These are phyloP conservation scores for Domatiomyces globalis DNA, from an alignment of 2,329 filamentous ascomycete genomes.

Conservation along the genomic window DNA sequence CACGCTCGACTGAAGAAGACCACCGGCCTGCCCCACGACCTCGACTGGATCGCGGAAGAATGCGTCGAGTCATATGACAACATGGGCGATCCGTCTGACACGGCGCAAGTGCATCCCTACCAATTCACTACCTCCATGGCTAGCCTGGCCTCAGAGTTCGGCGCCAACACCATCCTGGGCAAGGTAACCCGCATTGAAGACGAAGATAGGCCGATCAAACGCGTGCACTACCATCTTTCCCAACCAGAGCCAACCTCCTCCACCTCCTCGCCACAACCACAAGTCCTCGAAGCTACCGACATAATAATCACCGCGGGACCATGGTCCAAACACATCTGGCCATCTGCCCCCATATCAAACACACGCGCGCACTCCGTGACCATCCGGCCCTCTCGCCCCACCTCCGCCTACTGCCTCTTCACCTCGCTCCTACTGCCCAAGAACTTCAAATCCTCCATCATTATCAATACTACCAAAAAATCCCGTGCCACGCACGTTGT, in stretches of 20 bases:
- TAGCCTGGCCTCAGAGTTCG: constrained; percentile 54
- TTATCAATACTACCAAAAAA: constrained; percentile 28
- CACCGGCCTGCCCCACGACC: constrained; percentile 53
- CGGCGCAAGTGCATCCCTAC: constrained; percentile 85
- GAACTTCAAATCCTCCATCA: constrained; percentile 37
- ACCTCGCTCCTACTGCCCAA: constrained; percentile 65
- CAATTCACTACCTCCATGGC: constrained; percentile 81
- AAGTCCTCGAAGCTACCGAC: constrained; percentile 43
- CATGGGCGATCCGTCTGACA: constrained; percentile 70
- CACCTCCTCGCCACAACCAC: constrained; percentile 19
- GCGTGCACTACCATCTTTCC: constrained; percentile 39
- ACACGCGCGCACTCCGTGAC: constrained; percentile 51
- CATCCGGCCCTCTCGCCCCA: constrained; percentile 40
- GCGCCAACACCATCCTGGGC: constrained; percentile 53
- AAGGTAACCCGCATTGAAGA: constrained; percentile 55
- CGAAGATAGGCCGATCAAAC: constrained; percentile 21
- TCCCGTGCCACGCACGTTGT: constrained; percentile 50
- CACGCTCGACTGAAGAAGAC: constrained; percentile 39
- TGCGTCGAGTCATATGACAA: constrained; percentile 57
- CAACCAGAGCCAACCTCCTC: background rate
- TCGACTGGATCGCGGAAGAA: constrained; percentile 69
- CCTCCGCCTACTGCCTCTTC: constrained; percentile 46
- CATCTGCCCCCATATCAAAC: constrained; percentile 42
- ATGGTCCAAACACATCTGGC: constrained; percentile 43
- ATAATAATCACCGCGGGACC: constrained; percentile 48